Percentiles rank a stretch among this genome's conserved stretches.
These are phyloP conservation scores for Vanrija pseudolonga DNA, from an alignment of 1,284 basidiomycete genomes.

Conservation along the genomic window DNA sequence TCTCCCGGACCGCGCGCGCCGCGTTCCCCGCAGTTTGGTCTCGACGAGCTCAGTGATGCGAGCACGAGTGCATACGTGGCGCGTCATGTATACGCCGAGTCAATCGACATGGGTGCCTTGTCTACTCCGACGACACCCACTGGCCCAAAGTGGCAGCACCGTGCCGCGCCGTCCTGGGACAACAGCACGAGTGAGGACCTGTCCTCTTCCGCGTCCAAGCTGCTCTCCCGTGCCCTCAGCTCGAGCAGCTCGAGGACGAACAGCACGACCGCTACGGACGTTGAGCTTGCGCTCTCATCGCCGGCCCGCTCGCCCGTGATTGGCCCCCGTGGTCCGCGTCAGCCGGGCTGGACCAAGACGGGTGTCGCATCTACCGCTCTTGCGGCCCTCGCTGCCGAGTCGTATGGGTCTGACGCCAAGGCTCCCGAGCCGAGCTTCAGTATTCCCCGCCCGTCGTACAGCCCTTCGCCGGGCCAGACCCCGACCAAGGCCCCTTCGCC, in stretches of 20 bases:
- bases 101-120: no score
- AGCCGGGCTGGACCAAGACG: background rate
- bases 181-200: background rate
- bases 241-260: conserved; percentile 19
- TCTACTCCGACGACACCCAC: background rate
- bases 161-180: background rate
- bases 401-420: background rate
- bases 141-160: background rate
- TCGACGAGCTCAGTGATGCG: background rate
- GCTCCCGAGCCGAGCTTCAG: no score
- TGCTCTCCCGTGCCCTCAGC: conserved; percentile 6
- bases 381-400: background rate
- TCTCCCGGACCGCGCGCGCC: background rate
- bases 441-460: no score
- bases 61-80: background rate
- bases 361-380: background rate
- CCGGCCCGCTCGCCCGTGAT: background rate
- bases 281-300: conserved; percentile 21
- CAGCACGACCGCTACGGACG: conserved; percentile 25
- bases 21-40: no score
- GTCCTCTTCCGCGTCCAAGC: background rate
- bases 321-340: conserved; percentile 5
- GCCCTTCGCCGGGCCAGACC: background rate
- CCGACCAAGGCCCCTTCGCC: background rate
- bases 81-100: background rate